These are phyloP conservation scores for Nemania sp. DNA, from an alignment of 2,329 filamentous ascomycete genomes.

Conservation along the genomic window DNA sequence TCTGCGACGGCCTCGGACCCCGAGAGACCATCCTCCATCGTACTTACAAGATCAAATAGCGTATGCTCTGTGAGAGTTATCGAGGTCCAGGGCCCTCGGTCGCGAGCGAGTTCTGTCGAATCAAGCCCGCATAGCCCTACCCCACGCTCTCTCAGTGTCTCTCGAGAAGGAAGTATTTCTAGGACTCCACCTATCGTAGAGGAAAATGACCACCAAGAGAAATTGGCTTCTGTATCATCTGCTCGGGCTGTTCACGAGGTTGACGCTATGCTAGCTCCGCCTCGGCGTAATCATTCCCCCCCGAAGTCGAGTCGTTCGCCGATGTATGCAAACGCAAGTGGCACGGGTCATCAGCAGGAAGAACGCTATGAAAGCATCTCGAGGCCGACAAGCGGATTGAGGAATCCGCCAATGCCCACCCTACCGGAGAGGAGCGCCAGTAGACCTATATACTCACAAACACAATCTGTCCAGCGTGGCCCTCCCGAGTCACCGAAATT, in stretches of 20 bases:
- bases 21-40: conserved; percentile 45
- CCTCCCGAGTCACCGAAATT: conserved; percentile 38
- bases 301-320: conserved; percentile 17
- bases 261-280: conserved; percentile 17
- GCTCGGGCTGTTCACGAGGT: conserved; percentile 23
- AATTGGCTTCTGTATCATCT: conserved; percentile 19
- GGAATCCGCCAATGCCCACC: conserved; percentile 36
- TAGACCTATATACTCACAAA: conserved; percentile 29
- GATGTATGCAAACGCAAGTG: conserved; percentile 28
- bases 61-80: conserved; percentile 61
- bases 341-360: conserved; percentile 21
- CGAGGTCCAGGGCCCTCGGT: conserved; percentile 57
- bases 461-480: conserved; percentile 24
- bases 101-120: conserved; percentile 54
- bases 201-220: conserved; percentile 34
- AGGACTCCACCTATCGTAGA: conserved; percentile 47
- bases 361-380: conserved; percentile 32
- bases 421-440: conserved; percentile 38
- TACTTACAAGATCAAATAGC: conserved; percentile 51
- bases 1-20: conserved; percentile 55
- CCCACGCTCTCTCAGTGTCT: conserved; percentile 44
- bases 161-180: conserved; percentile 46
- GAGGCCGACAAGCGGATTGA: conserved; percentile 27
- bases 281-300: conserved; percentile 30
- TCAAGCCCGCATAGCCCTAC: conserved; percentile 39